Base-by-base conservation (phyloP, 1,139 yeast species). In the Magnusiomyces paraingens region DNA sequence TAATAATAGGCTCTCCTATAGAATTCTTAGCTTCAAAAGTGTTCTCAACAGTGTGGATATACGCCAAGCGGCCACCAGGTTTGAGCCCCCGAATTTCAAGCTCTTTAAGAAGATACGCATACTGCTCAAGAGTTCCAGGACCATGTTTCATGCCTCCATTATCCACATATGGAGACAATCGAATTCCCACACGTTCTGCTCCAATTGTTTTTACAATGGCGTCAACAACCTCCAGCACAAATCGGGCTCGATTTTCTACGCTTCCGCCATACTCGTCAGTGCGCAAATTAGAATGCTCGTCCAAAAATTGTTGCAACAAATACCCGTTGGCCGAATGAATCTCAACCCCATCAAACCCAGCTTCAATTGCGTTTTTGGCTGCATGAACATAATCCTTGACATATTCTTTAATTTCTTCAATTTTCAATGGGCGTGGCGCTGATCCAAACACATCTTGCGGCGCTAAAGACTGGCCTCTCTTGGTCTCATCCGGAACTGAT, bases 321-420 rank as follows among this genome's bases (percentile, higher is more conserved):
- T 81, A 83, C 11, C 89, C 89, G 68, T 84, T 82, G 14, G 89
- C 91, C 51, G 72, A 72, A 64, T 84, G 91, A 53, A 85, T 65
- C 67, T 85, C 88, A 39, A 85, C 77, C 61, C 82, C 82, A 65
- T 85, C 91, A 56, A 83, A 82, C 11, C 88, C 88, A 2, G 84
- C 83, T 8, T 65, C 71, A 38, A 78, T 53, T 0, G 82, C 76
- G 51, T 71, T 71, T 59, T 69, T 69, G 21, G 80, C 80, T 8
- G 81, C 80, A 3, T 61, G 57, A 1, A 70, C 71, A 55, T 64
- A 77, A 22, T 64, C 62, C 53, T 69, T 59, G 43, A 74, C 66
- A 47, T 69, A 60, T 32, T 65, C 62, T 50, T 70, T 62, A 57
- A 79, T 66, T 53, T 77, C 80, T 26, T 66, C 70, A 17, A 59